A percentile compares a stretch with the other conserved stretches of the same genome.
Evolutionary conservation across 257 asterid species (phyloP).

Genomic region (Cordia subcordata): DNA sequence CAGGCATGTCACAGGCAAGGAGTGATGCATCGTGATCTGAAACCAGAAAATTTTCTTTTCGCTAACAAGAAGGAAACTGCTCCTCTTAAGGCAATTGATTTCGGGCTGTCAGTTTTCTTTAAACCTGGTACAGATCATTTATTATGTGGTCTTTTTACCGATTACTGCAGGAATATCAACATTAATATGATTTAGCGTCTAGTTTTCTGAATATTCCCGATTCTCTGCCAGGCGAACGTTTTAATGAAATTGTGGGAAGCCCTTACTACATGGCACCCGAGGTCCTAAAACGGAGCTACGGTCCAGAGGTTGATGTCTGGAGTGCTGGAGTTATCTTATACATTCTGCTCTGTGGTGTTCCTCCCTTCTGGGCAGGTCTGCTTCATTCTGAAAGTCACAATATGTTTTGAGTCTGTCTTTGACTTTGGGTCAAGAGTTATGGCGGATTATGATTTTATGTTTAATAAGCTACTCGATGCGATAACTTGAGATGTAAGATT

Average conservation of each 20-base stretch:
- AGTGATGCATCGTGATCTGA: slow-evolving; percentile 67
- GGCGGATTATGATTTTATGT: not conserved
- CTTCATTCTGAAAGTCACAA: not conserved
- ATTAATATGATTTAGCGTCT: not conserved
- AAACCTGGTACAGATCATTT: slow-evolving; percentile 44
- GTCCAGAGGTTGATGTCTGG: slow-evolving; percentile 71
- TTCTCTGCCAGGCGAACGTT: slow-evolving; percentile 37
- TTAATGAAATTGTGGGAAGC: slow-evolving; percentile 64
- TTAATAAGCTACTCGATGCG: not conserved
- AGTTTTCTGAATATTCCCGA: not conserved
- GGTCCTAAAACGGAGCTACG: slow-evolving; percentile 65
- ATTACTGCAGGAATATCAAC: not conserved
- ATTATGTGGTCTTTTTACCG: not conserved
- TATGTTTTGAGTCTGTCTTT: not conserved
- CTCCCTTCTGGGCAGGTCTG: slow-evolving; percentile 83
- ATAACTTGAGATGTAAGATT: too few species aligned
- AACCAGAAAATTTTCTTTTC: slow-evolving; percentile 65
- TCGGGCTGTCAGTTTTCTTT: slow-evolving; percentile 63
- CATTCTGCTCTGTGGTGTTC: slow-evolving; percentile 72
- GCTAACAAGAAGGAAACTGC: slow-evolving; percentile 63
- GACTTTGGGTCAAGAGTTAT: not conserved
- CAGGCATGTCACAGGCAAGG: slow-evolving; percentile 60
- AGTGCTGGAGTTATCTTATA: slow-evolving; percentile 72
- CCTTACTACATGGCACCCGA: slow-evolving; percentile 77
- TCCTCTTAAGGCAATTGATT: slow-evolving; percentile 58